Base-by-base conservation (phyloP, 768 basidiomycete species). In the Pholiota conissans region DNA sequence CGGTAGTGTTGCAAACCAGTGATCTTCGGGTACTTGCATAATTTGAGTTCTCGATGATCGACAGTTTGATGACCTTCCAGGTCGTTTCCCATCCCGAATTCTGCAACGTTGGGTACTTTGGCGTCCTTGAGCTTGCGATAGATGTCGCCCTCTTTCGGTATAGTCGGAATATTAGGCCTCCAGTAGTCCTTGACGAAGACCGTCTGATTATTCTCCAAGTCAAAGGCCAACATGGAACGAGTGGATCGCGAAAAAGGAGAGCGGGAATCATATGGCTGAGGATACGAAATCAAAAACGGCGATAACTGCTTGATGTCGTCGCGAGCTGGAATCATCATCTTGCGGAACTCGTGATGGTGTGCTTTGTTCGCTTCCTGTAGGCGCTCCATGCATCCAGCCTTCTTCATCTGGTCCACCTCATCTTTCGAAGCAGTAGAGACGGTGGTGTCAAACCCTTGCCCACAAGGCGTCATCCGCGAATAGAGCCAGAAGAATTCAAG, bases 161-260 rank as follows among this genome's bases (percentile, higher is more conserved):
- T 9, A 37, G 4, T n/a, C 8, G 20, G 30, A 32, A 60, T 39
- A 16, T 37, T 48, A 1, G 51, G 30, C 18, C 68, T 56, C 70
- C 70, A 71, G 46, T 54, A 62, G 51, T 72, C 72, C 55, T 71
- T 71, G 27, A 71, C 46, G 54, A 65, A 71, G 14, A 67, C 68
- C 2, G 67, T 32, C 42, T 52, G 30, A 5, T 47, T 39, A 29
- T 40, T 49, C 18, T 5, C 29, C 34, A 57, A 32, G 52, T 67
- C 59, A 18, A 60, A 63, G 4, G 62, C 69, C 6, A 56, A 22
- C 47, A 56, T 65, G 6, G 57, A 59, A 5, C 68, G 65, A 29
- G 66, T 71, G 32, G 59, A 57, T 5, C 68, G 55, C n/a, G 63
- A 62, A 52, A 67, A 58, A 5, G 64, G 66, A 34, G 68, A 65